Base-by-base conservation (phyloP, 2,329 filamentous ascomycete genomes). In the Beauveria brongniartii region DNA sequence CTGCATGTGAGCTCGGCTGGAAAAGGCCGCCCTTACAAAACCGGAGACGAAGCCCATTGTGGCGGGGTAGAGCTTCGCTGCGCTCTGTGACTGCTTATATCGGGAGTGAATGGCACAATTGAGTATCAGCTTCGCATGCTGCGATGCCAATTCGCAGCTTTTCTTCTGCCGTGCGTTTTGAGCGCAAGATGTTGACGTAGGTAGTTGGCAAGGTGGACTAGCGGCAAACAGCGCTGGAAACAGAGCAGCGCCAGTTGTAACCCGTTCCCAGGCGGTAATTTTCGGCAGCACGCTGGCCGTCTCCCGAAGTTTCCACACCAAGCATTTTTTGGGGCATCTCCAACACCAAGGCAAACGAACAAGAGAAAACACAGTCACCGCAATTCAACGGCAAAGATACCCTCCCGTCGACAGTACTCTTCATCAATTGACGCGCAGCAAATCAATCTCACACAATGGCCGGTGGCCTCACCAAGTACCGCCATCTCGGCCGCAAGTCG, bases 401-500 rank as follows among this genome's bases (percentile, higher is more conserved):
- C 26, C 1, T 34, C 6, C 9, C 22, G 3, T 20, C 54, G 22
- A 6, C 37, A 40, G 9, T 3, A 5, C 8, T 12, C 40, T 3
- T 7, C 48, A 34, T 50, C 40, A 9, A 46, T 37, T 34, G n/a
- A 30, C 24, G 40, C 3, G 18, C 22, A 44, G n/a, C 26, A 18
- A 10, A 5, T 10, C 22, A 20, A 62, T 37, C 62, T 60, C 61
- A 64, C 67, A 72, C 63, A 67, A 96, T 97, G 92, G 92, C 91
- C 66, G 92, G 92, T 70, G 91, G 90, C 67, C 81, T 85, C 66
- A 83, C 91, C 74, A 95, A 92, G 79, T 96, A 93, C 78, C 88
- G 94, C 68, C 90, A 95, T 75, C 81, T 99, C 64, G 87, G 87
- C 76, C 92, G 94, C 68, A 82, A 85, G 67, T 96, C 92, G 56